A percentile compares a stretch with the other conserved stretches of the same genome.
These are phyloP conservation scores for Gnomoniopsis smithogilvyi DNA, from an alignment of 2,329 filamentous ascomycete genomes.

Conservation along the genomic window DNA sequence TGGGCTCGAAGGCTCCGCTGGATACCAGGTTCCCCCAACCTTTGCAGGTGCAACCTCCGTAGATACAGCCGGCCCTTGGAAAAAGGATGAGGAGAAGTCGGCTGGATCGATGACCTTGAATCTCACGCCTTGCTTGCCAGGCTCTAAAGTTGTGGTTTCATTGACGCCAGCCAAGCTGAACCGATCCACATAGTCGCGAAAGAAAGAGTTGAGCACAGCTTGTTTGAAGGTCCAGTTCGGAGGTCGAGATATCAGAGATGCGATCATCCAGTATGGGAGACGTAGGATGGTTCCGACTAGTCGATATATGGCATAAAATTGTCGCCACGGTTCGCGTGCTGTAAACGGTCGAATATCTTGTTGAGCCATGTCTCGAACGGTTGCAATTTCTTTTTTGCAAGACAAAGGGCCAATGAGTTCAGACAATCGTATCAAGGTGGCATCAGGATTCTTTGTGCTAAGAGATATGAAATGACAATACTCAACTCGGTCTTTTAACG, in stretches of 20 bases:
- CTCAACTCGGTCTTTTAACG: neutral
- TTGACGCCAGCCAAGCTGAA: neutral
- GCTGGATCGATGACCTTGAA: neutral
- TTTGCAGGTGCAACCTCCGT: neutral
- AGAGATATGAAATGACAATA: too few relatives aligned
- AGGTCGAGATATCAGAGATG: neutral
- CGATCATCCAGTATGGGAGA: neutral
- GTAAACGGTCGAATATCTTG: neutral
- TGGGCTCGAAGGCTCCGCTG: neutral
- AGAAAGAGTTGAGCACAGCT: neutral
- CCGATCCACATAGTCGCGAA: neutral
- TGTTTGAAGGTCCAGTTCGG: conserved; percentile 4
- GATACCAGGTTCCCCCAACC: neutral
- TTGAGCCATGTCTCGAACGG: neutral
- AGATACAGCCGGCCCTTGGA: neutral
- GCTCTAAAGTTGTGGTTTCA: neutral
- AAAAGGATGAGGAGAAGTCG: neutral
- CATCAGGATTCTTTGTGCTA: too few relatives aligned
- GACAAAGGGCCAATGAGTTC: too few relatives aligned
- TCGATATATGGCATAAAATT: neutral
- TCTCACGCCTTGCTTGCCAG: neutral
- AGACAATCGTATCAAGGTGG: too few relatives aligned
- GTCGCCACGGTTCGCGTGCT: neutral
- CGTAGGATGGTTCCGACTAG: neutral
- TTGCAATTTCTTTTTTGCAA: too few relatives aligned